These are phyloP conservation scores for Petunia axillaris DNA, from an alignment of 257 asterid genomes.

Conservation along the genomic window DNA sequence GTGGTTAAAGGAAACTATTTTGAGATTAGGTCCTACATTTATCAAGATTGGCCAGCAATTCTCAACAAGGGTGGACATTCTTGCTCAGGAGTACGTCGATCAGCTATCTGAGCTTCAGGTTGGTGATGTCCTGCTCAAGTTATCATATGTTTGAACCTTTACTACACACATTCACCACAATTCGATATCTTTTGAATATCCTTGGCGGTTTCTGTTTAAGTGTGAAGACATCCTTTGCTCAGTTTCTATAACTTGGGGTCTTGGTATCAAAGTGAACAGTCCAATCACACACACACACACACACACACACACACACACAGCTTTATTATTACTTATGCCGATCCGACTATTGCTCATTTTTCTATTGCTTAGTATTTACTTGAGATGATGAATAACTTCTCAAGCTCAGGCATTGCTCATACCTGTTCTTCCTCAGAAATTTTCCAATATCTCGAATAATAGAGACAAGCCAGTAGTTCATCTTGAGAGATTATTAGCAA, in stretches of 20 bases:
- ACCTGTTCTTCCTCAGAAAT: background rate
- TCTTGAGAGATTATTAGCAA: background rate
- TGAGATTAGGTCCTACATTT: slow-evolving; percentile 97
- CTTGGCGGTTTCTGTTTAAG: slow-evolving; percentile 1
- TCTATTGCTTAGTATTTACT: background rate
- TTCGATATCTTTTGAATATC: background rate
- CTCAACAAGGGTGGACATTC: slow-evolving; percentile 98
- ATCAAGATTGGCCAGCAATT: slow-evolving; percentile 98
- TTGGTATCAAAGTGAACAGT: slow-evolving; percentile 3
- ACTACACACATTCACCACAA: background rate
- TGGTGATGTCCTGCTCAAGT: slow-evolving; percentile 7
- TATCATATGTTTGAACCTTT: background rate
- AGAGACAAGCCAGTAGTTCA: background rate
- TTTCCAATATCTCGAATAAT: background rate
- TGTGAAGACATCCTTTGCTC: background rate
- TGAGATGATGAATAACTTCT: slow-evolving; percentile 7
- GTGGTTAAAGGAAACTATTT: slow-evolving; percentile 92
- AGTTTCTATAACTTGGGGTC: background rate
- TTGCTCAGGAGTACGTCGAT: slow-evolving; percentile 97
- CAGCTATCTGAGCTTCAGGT: slow-evolving; percentile 99
- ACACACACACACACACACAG: background rate
- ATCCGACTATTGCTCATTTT: background rate
- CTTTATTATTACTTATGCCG: slow-evolving; percentile 4
- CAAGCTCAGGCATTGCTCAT: slow-evolving; percentile 3
- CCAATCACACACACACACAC: background rate